Conservation (phyloP, 208 protist species). For the Porcisia hertigi region DNA sequence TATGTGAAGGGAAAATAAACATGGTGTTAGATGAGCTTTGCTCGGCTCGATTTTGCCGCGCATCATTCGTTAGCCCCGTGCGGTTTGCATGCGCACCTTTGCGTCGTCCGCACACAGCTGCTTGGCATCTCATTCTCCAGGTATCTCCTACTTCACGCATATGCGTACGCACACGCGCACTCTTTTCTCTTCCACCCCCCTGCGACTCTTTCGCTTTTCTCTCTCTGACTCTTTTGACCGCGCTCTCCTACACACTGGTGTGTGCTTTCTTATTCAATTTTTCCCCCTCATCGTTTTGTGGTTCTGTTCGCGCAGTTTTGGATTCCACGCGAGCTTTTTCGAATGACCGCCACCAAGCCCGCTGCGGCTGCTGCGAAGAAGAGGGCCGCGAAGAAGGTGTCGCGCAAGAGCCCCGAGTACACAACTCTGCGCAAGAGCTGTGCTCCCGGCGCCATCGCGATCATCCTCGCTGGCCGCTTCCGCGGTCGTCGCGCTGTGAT, state of each 20-base stretch:
- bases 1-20: not conserved
- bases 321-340: constrained; percentile 21
- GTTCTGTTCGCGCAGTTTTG: constrained; percentile 3
- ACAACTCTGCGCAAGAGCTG: constrained; percentile 55
- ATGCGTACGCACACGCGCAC: not conserved
- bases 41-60: not conserved
- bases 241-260: not conserved
- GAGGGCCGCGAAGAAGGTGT: constrained; percentile 60
- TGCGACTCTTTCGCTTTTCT: not conserved
- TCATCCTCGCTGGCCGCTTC: constrained; percentile 96
- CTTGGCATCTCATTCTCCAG: not conserved
- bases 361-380: constrained; percentile 68
- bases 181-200: not conserved
- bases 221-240: not conserved
- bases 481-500: constrained; percentile 97
- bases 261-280: not conserved
- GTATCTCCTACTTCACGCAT: too few species aligned
- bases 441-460: constrained; percentile 47
- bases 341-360: constrained; percentile 16
- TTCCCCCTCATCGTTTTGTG: not conserved
- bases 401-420: constrained; percentile 52
- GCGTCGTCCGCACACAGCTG: not conserved
- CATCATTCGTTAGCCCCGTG: not conserved
- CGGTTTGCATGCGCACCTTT: not conserved
- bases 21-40: not conserved